phyloP scores from a whole-genome alignment of 169 alveolate genomes.

The Pseudocohnilembus persalinus region DNA sequence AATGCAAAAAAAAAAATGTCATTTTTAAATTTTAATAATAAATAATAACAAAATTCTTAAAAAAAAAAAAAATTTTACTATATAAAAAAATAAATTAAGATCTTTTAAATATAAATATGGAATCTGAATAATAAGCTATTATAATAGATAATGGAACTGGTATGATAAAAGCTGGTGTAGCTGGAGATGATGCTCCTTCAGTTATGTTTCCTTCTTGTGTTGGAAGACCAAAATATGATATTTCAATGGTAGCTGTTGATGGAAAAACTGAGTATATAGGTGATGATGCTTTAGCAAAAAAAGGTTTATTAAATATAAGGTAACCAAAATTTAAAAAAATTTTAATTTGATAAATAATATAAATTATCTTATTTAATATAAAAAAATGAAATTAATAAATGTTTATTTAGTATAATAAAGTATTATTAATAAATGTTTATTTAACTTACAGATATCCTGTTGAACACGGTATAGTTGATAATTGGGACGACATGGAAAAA shows the following conservation, averaged over 20 bases:
- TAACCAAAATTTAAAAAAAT: no score
- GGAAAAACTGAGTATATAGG: slow-evolving; percentile 59
- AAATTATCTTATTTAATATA: background rate
- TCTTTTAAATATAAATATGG: slow-evolving; percentile 28
- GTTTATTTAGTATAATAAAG: background rate
- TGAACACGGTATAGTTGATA: slow-evolving; percentile 53
- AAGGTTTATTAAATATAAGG: slow-evolving; percentile 15
- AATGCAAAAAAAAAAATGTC: no score
- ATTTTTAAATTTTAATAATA: no score
- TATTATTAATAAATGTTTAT: slow-evolving; percentile 1
- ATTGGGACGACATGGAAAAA: slow-evolving; percentile 73
- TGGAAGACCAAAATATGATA: slow-evolving; percentile 60
- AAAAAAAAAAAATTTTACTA: no score
- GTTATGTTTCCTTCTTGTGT: slow-evolving; percentile 59
- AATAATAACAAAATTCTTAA: no score
- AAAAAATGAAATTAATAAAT: no score
- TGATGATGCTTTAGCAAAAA: slow-evolving; percentile 49
- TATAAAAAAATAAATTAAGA: no score
- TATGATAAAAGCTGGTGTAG: slow-evolving; percentile 66
- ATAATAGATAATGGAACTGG: slow-evolving; percentile 76
- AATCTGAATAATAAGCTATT: slow-evolving; percentile 46
- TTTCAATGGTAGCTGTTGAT: slow-evolving; percentile 54
- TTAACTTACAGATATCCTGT: slow-evolving; percentile 58
- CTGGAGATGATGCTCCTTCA: slow-evolving; percentile 76
- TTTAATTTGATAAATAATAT: no score